A percentile compares a stretch with the other conserved stretches of the same genome.
These are phyloP conservation scores for Beauveria asiatica DNA, from an alignment of 2,329 filamentous ascomycete species.

Conservation along the genomic window DNA sequence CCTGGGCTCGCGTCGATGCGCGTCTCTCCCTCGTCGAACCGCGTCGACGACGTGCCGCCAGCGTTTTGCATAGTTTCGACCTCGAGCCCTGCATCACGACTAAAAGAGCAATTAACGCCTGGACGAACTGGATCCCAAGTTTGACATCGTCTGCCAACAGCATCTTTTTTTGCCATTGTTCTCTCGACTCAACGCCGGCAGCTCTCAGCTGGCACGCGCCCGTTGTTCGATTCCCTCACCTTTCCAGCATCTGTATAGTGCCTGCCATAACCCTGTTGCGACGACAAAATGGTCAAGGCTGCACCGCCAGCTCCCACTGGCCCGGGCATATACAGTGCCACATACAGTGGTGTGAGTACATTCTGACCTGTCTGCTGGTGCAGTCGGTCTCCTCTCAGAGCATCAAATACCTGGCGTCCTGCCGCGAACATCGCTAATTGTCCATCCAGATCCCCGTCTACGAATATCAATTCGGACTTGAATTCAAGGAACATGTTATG, in stretches of 20 bases:
- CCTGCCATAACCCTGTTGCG: background rate
- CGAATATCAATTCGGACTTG: conserved; percentile 77
- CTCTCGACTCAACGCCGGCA: background rate
- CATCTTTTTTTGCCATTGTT: background rate
- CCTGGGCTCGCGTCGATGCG: conserved; percentile 28
- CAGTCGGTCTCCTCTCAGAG: background rate
- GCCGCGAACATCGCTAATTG: conserved; percentile 5
- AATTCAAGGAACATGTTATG: conserved; percentile 86
- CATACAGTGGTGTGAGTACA: conserved; percentile 59
- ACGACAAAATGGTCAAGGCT: conserved; percentile 40
- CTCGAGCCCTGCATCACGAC: conserved; percentile 15
- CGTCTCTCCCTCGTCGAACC: conserved; percentile 25
- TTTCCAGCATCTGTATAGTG: background rate
- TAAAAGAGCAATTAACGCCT: background rate
- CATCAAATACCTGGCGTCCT: background rate
- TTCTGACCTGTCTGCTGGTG: conserved; percentile 3
- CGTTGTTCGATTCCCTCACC: background rate
- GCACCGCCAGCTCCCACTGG: conserved; percentile 21
- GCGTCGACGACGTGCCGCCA: conserved; percentile 30
- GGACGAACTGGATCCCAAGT: background rate
- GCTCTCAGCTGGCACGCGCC: background rate
- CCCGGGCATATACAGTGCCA: conserved; percentile 56
- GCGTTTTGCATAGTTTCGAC: conserved; percentile 20
- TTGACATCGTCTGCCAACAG: background rate
- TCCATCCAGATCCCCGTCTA: conserved; percentile 75